Conservation (phyloP, 2,329 filamentous ascomycete species). For the Fusarium nematophilum region DNA sequence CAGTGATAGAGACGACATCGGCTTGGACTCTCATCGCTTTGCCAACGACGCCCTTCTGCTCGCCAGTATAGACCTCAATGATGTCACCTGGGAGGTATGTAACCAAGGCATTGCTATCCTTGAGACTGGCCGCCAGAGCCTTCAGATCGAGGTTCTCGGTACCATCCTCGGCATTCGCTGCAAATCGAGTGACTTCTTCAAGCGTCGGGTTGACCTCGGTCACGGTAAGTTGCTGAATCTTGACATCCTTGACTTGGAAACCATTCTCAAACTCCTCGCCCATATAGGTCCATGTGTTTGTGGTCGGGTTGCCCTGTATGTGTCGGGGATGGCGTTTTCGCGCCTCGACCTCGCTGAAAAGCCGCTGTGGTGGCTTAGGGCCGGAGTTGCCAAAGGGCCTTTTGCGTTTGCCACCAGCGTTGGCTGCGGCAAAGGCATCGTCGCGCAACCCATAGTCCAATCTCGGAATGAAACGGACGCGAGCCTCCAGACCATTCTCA, state of each 20-base stretch:
- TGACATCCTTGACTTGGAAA: constrained; percentile 93
- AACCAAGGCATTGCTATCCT: constrained; percentile 82
- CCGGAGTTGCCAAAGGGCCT: constrained; percentile 68
- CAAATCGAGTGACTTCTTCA: constrained; percentile 96
- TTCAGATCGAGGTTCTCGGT: constrained; percentile 94
- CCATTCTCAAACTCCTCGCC: constrained; percentile 92
- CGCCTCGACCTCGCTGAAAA: constrained; percentile 94
- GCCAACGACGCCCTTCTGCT: constrained; percentile 91
- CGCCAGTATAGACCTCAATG: constrained; percentile 96
- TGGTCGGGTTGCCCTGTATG: constrained; percentile 76
- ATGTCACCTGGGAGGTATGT: constrained; percentile 92
- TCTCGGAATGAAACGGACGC: constrained; percentile 87
- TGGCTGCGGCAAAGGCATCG: constrained; percentile 64
- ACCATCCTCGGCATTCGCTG: constrained; percentile 87
- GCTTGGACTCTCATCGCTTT: constrained; percentile 87
- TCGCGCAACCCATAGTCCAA: constrained; percentile 92
- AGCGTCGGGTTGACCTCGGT: constrained; percentile 93
- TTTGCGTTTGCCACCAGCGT: constrained; percentile 81
- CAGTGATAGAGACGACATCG: constrained; percentile 90
- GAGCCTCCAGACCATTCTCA: constrained; percentile 89
- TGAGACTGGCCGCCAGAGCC: constrained; percentile 88
- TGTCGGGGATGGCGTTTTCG: constrained; percentile 82
- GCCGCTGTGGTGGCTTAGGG: constrained; percentile 83
- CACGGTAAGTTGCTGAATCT: constrained; percentile 84
- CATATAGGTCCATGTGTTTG: constrained; percentile 85